Evolutionary conservation across 352 stramenopile genomes (phyloP).

Genomic region (Globisporangium spinosum): DNA sequence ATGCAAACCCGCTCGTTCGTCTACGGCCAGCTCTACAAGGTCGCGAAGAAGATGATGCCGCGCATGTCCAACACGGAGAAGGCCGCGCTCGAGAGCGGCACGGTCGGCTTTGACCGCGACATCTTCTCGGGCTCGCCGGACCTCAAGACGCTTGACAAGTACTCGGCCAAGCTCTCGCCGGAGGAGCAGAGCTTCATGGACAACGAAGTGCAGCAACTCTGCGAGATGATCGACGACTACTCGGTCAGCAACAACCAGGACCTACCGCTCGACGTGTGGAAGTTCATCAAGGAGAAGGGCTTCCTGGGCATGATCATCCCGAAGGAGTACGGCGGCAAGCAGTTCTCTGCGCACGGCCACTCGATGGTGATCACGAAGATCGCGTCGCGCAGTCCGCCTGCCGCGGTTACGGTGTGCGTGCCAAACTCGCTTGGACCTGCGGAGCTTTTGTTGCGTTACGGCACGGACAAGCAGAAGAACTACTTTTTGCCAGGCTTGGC

Average conservation of each 20-base stretch:
- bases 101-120: slow-evolving; percentile 96
- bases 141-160: slow-evolving; percentile 92
- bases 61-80: slow-evolving; percentile 95
- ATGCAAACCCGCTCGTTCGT: slow-evolving; percentile 72
- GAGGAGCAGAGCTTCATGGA: slow-evolving; percentile 96
- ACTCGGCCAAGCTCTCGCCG: slow-evolving; percentile 88
- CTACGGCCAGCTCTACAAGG: slow-evolving; percentile 90
- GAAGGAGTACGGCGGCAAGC: slow-evolving; percentile 92
- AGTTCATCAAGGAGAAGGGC: slow-evolving; percentile 94
- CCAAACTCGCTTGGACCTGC: slow-evolving; percentile 96
- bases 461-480: slow-evolving; percentile 95
- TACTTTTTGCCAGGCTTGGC: slow-evolving; percentile 93
- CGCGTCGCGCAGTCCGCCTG: slow-evolving; percentile 88
- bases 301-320: slow-evolving; percentile 99
- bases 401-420: slow-evolving; percentile 93
- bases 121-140: slow-evolving; percentile 94
- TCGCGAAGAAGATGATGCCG: slow-evolving; percentile 94
- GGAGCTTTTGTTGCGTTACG: slow-evolving; percentile 94
- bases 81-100: slow-evolving; percentile 93
- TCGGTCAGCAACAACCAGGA: slow-evolving; percentile 90
- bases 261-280: slow-evolving; percentile 90
- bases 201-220: slow-evolving; percentile 94
- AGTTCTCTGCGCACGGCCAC: slow-evolving; percentile 90
- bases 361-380: slow-evolving; percentile 93
- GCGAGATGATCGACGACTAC: slow-evolving; percentile 96